These are phyloP conservation scores for Suhomyces guaymorum DNA, from an alignment of 1,139 yeast genomes.

Conservation along the genomic window DNA sequence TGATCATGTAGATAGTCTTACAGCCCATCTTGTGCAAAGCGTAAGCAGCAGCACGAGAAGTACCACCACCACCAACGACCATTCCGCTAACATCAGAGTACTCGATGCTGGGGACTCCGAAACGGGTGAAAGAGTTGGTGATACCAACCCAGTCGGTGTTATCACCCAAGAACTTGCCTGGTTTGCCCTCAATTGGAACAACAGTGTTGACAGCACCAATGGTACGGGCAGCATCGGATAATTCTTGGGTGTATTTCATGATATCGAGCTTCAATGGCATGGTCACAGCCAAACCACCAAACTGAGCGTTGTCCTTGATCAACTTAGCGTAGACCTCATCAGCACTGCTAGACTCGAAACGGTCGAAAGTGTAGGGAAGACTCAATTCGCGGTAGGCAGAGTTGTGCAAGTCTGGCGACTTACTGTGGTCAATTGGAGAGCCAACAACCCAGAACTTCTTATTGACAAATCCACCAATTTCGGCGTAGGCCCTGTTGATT, in stretches of 20 bases:
- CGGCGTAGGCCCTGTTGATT: conserved; percentile 58
- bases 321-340: conserved; percentile 46
- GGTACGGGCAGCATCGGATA: conserved; percentile 68
- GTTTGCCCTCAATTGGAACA: conserved; percentile 48
- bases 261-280: conserved; percentile 86
- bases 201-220: conserved; percentile 96
- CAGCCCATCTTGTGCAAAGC: conserved; percentile 85
- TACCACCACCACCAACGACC: conserved; percentile 96
- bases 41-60: conserved; percentile 91
- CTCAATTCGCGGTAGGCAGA: conserved; percentile 72
- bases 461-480: conserved; percentile 59
- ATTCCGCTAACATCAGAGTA: conserved; percentile 52
- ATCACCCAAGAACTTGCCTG: conserved; percentile 68
- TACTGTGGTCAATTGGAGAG: conserved; percentile 78
- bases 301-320: conserved; percentile 47
- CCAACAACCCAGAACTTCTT: conserved; percentile 80
- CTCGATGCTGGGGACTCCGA: conserved; percentile 56
- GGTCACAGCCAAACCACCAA: conserved; percentile 92
- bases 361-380: conserved; percentile 71
- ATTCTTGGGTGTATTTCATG: conserved; percentile 60
- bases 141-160: conserved; percentile 98
- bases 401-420: conserved; percentile 84
- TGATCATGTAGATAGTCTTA: conserved; percentile 69
- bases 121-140: conserved; percentile 58
- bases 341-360: conserved; percentile 69